Evolutionary conservation across 2,329 filamentous ascomycete species (phyloP).

Genomic region (Neonectria hederae): DNA sequence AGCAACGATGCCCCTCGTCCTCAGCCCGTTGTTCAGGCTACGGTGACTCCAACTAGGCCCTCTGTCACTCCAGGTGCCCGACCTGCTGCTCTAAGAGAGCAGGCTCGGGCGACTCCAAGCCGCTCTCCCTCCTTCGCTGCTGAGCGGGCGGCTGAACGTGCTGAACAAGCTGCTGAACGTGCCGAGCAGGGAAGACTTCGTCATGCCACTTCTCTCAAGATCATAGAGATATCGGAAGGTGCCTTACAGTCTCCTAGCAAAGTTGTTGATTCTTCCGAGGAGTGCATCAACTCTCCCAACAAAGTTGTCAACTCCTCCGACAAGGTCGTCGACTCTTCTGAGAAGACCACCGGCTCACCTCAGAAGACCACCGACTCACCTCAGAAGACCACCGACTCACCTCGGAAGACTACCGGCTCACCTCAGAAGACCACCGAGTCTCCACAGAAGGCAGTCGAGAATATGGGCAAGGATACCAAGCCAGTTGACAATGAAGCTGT

Average conservation of each 20-base stretch:
- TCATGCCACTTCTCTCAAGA: neutral
- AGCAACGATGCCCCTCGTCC: neutral
- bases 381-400: neutral
- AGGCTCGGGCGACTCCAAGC: neutral
- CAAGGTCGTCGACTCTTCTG: neutral
- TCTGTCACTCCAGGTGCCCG: no score
- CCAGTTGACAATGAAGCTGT: neutral
- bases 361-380: neutral
- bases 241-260: neutral
- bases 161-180: neutral
- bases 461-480: neutral
- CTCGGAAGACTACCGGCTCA: neutral
- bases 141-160: constrained; percentile 1
- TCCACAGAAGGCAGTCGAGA: neutral
- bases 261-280: neutral
- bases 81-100: neutral
- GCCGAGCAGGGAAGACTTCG: neutral
- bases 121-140: constrained; percentile 6
- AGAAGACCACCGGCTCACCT: neutral
- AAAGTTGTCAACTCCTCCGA: neutral
- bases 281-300: neutral
- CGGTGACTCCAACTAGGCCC: no score
- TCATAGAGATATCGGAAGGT: neutral
- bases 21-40: neutral
- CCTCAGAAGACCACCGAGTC: neutral